Conservation (phyloP, 2,329 filamentous ascomycete species). For the Bisporella sp. region DNA sequence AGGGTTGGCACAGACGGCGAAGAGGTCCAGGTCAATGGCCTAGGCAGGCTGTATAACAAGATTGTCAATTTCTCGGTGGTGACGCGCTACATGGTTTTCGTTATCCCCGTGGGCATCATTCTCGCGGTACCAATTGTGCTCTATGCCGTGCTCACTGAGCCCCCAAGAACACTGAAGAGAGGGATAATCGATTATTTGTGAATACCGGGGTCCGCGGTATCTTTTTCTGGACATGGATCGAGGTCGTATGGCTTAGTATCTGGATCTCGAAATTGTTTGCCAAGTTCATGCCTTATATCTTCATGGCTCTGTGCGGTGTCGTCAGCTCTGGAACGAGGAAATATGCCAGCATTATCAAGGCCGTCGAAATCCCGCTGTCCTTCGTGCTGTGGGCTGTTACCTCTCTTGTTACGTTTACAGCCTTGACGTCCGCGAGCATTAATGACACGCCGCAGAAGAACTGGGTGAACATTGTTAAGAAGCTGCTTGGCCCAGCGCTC, state of each 20-base stretch:
- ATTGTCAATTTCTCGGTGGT: constrained; percentile 56
- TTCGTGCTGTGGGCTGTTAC: constrained; percentile 63
- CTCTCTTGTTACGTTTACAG: constrained; percentile 54
- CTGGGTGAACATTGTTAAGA: constrained; percentile 54
- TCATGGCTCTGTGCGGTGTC: constrained; percentile 64
- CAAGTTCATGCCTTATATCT: constrained; percentile 50
- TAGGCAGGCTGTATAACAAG: constrained; percentile 60
- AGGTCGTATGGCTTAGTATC: constrained; percentile 59
- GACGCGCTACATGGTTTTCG: constrained; percentile 61
- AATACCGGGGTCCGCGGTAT: constrained; percentile 44
- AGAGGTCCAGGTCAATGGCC: constrained; percentile 52
- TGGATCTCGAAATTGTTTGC: constrained; percentile 63
- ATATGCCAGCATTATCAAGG: constrained; percentile 58
- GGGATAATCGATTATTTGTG: constrained; percentile 17
- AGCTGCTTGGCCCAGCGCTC: constrained; percentile 59
- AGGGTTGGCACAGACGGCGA: constrained; percentile 42
- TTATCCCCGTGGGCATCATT: constrained; percentile 54
- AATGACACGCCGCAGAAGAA: constrained; percentile 13
- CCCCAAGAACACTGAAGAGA: neutral
- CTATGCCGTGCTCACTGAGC: constrained; percentile 9
- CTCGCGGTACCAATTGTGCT: constrained; percentile 57
- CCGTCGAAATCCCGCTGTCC: constrained; percentile 59
- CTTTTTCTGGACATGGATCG: constrained; percentile 61
- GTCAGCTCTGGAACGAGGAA: constrained; percentile 64
- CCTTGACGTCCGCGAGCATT: constrained; percentile 35